Evolutionary conservation across 2,329 filamentous ascomycete genomes (phyloP).

Genomic region (Apiospora aurea): DNA sequence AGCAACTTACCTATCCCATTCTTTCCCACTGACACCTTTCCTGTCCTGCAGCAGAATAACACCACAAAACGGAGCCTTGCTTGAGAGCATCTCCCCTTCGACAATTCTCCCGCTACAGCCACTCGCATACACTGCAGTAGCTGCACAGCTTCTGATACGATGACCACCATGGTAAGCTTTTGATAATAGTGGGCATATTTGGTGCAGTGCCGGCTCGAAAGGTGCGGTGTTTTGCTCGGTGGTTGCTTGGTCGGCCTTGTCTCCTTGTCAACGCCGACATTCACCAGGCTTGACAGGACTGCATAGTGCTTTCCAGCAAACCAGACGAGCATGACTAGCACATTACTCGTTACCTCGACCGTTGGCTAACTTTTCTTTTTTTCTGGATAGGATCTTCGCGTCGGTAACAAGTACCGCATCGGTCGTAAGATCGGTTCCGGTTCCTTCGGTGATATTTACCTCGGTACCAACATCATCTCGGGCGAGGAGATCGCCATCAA

Average conservation of each 20-base stretch:
- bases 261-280: neutral
- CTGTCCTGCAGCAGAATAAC: conserved; percentile 1
- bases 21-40: neutral
- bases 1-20: neutral
- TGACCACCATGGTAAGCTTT: conserved; percentile 45
- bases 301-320: neutral
- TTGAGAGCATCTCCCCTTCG: conserved; percentile 1
- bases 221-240: neutral
- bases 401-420: conserved; percentile 99
- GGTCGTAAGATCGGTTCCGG: conserved; percentile 98
- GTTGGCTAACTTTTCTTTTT: neutral
- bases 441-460: conserved; percentile 97
- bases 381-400: conserved; percentile 82
- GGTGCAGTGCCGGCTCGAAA: neutral
- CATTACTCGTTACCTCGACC: neutral
- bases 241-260: neutral
- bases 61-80: conserved; percentile 12
- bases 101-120: conserved; percentile 25
- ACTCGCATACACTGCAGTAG: conserved; percentile 31
- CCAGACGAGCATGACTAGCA: neutral
- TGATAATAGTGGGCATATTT: neutral
- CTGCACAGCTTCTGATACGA: conserved; percentile 31
- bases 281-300: neutral
- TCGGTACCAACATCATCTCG: conserved; percentile 99
- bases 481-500: conserved; percentile 99